Evolutionary conservation across 305 asterid species (phyloP).

Genomic region (Caryopteris hybrid): DNA sequence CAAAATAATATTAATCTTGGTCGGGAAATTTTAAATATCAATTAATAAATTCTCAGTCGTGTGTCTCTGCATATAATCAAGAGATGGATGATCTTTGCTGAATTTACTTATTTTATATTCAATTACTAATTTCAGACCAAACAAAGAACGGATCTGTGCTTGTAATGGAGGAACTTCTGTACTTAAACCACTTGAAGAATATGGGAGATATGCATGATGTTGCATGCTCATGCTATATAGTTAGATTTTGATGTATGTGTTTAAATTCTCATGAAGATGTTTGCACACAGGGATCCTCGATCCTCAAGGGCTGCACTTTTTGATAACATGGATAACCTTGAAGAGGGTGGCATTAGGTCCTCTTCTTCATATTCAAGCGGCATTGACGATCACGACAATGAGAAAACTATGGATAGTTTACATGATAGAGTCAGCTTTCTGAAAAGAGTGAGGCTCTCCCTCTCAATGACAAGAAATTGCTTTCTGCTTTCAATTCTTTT

Average conservation of each 20-base stretch:
- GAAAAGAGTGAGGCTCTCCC: slow-evolving; percentile 49
- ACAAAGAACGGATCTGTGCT: not conserved
- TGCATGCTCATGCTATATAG: not conserved
- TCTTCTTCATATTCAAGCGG: slow-evolving; percentile 61
- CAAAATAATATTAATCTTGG: not conserved
- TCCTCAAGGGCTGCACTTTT: slow-evolving; percentile 69
- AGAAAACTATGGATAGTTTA: slow-evolving; percentile 65
- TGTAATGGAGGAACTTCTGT: slow-evolving; percentile 7
- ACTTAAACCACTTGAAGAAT: not conserved
- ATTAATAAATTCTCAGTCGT: not conserved
- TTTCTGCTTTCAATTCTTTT: not conserved
- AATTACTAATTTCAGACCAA: not conserved
- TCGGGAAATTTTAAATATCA: not conserved
- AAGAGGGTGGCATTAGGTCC: slow-evolving; percentile 75
- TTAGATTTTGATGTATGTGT: too few relatives aligned
- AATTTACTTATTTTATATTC: slow-evolving; percentile 4
- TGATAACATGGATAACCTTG: slow-evolving; percentile 69
- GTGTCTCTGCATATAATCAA: not conserved
- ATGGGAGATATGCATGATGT: not conserved
- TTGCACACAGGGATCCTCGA: slow-evolving; percentile 67
- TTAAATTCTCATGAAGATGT: slow-evolving; percentile 16
- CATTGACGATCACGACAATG: slow-evolving; percentile 66
- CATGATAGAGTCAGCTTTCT: slow-evolving; percentile 81
- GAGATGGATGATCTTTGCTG: not conserved
- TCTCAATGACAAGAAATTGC: not conserved